phyloP scores from a whole-genome alignment of 225 moss, liverwort and hornwort species.

The Straminergon stramineum region DNA sequence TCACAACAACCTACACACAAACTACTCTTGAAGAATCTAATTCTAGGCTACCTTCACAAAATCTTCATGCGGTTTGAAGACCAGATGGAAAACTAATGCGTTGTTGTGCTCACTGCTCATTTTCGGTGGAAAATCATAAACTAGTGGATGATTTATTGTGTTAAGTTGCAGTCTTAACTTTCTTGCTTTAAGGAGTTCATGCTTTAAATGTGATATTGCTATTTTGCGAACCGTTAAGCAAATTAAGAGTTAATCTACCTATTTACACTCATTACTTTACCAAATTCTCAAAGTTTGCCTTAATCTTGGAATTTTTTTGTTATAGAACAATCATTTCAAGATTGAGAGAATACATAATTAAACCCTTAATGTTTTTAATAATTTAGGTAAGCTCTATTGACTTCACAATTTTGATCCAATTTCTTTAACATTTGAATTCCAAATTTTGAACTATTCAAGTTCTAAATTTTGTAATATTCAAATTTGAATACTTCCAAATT shows the following conservation, averaged over 20 bases:
- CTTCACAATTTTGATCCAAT: not conserved
- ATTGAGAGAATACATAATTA: not conserved
- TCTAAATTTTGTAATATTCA: too few species aligned
- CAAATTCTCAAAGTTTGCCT: too few species aligned
- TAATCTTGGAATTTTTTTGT: too few species aligned
- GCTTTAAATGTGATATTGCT: not conserved
- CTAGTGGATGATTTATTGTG: fast-evolving
- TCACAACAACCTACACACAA: too few species aligned
- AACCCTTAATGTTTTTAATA: not conserved
- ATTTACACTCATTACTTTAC: too few species aligned
- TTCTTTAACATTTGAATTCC: too few species aligned
- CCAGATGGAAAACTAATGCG: not conserved
- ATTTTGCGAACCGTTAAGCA: fast-evolving
- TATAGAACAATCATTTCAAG: too few species aligned
- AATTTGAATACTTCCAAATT: too few species aligned
- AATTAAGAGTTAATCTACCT: too few species aligned
- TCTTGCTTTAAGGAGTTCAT: not conserved
- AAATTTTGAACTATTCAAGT: too few species aligned
- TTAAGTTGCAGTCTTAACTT: not conserved
- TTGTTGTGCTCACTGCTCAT: not conserved
- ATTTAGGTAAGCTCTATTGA: fast-evolving
- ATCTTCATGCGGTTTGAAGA: not conserved
- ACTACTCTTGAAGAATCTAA: not conserved
- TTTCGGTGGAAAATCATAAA: not conserved
- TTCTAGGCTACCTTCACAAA: not conserved